Evolutionary conservation across 2,329 filamentous ascomycete species (phyloP).

Genomic region (Colletotrichum spaethianum): DNA sequence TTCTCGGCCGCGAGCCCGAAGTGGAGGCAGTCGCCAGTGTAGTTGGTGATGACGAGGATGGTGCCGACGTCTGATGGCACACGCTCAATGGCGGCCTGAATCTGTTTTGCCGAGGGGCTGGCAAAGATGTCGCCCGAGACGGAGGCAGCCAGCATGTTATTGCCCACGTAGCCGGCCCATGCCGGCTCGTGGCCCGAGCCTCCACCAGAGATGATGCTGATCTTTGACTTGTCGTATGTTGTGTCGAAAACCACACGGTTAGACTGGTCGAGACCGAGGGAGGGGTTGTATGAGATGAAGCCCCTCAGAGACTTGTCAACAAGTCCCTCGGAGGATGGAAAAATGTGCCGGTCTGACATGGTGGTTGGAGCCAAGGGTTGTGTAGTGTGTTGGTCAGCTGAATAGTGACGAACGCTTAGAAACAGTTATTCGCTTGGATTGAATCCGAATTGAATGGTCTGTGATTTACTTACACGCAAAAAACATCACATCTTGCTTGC

Average conservation of each 20-base stretch:
- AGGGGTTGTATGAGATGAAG: conserved; percentile 67
- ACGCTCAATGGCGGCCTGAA: conserved; percentile 70
- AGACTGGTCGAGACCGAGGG: conserved; percentile 62
- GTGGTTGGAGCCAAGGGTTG: background rate
- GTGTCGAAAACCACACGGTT: conserved; percentile 68
- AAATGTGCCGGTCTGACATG: conserved; percentile 70
- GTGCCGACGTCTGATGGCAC: conserved; percentile 69
- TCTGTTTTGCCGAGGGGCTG: conserved; percentile 74
- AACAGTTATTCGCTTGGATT: background rate
- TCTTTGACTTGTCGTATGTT: conserved; percentile 58
- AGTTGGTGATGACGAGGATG: conserved; percentile 75
- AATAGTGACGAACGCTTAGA: background rate
- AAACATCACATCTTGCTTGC: background rate
- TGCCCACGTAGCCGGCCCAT: conserved; percentile 75
- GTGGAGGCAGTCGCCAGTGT: conserved; percentile 75
- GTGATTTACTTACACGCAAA: no score
- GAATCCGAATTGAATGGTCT: background rate
- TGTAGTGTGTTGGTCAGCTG: conserved; percentile 22
- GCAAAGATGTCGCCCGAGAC: conserved; percentile 76
- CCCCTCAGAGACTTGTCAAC: conserved; percentile 67
- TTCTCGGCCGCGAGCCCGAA: conserved; percentile 73
- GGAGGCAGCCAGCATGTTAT: conserved; percentile 72
- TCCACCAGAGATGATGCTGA: conserved; percentile 68
- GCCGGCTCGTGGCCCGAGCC: conserved; percentile 74
- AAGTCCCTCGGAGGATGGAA: conserved; percentile 66